phyloP scores from a whole-genome alignment of 2,329 filamentous ascomycete genomes.

The Diaporthe australafricana region DNA sequence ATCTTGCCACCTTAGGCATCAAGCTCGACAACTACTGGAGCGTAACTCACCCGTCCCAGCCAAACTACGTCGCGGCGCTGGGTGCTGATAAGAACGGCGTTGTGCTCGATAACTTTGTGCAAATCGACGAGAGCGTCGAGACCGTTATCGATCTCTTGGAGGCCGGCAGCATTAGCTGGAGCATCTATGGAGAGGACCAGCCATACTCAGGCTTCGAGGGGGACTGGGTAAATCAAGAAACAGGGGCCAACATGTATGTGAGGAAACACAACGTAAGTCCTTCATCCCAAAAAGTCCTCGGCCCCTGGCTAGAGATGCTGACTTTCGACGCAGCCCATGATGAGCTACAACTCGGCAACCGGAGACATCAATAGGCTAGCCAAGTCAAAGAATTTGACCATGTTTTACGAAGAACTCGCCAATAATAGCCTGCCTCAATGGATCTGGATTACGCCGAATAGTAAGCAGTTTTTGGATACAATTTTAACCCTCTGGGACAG shows the following conservation, averaged over 20 bases:
- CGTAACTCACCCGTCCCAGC: conserved; percentile 69
- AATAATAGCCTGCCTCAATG: conserved; percentile 45
- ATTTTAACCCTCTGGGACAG: too few relatives aligned
- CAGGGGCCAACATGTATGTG: conserved; percentile 69
- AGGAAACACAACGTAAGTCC: conserved; percentile 70
- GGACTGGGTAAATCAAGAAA: conserved; percentile 64
- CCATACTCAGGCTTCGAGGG: conserved; percentile 61
- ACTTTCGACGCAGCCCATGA: conserved; percentile 41
- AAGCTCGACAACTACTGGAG: conserved; percentile 64
- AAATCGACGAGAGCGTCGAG: conserved; percentile 55
- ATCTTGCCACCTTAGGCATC: conserved; percentile 65
- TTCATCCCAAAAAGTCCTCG: too few relatives aligned
- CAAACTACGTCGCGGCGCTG: conserved; percentile 71
- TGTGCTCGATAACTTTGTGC: conserved; percentile 62
- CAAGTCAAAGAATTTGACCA: conserved; percentile 47
- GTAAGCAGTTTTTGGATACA: too few relatives aligned
- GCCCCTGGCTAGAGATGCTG: not conserved
- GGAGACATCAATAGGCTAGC: conserved; percentile 44
- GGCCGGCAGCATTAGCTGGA: conserved; percentile 59
- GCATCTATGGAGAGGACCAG: conserved; percentile 66
- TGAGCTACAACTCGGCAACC: conserved; percentile 47
- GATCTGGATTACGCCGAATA: conserved; percentile 60
- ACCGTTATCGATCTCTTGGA: conserved; percentile 63
- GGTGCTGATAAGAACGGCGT: conserved; percentile 69
- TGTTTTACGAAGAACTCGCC: conserved; percentile 45